Evolutionary conservation across 2,329 filamentous ascomycete genomes (phyloP).

Genomic region (Gaeumannomyces sp.): DNA sequence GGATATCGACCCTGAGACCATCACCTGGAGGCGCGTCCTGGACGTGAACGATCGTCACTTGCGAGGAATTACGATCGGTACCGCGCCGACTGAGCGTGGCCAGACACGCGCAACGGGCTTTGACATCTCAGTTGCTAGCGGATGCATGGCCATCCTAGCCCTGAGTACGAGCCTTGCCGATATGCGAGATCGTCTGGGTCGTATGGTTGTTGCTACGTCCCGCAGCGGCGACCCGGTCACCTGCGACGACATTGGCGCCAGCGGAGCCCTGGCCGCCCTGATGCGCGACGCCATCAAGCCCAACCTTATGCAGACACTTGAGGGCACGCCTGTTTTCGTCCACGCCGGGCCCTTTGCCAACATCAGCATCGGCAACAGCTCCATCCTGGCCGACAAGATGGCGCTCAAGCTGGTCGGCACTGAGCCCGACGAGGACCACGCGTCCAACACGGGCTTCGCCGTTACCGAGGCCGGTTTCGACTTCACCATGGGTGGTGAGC

Average conservation of each 20-base stretch:
- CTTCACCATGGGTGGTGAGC: constrained; percentile 98
- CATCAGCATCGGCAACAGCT: constrained; percentile 95
- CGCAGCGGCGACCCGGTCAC: constrained; percentile 83
- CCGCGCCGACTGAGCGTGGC: constrained; percentile 85
- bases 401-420: constrained; percentile 94
- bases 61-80: constrained; percentile 81
- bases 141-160: constrained; percentile 97
- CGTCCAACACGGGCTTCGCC: constrained; percentile 81
- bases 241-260: constrained; percentile 89
- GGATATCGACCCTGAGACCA: constrained; percentile 93
- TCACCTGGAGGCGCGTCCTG: constrained; percentile 92
- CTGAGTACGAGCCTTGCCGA: constrained; percentile 82
- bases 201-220: constrained; percentile 92
- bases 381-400: constrained; percentile 89
- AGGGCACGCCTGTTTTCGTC: constrained; percentile 95
- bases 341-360: constrained; percentile 98
- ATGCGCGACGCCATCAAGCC: constrained; percentile 99
- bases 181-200: constrained; percentile 86
- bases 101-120: constrained; percentile 85
- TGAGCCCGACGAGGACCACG: constrained; percentile 81
- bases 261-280: constrained; percentile 84
- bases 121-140: constrained; percentile 94
- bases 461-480: constrained; percentile 97
- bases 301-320: constrained; percentile 96
- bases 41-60: constrained; percentile 97